These are phyloP conservation scores for Madurella mycetomatis DNA, from an alignment of 2,329 filamentous ascomycete genomes.

Conservation along the genomic window DNA sequence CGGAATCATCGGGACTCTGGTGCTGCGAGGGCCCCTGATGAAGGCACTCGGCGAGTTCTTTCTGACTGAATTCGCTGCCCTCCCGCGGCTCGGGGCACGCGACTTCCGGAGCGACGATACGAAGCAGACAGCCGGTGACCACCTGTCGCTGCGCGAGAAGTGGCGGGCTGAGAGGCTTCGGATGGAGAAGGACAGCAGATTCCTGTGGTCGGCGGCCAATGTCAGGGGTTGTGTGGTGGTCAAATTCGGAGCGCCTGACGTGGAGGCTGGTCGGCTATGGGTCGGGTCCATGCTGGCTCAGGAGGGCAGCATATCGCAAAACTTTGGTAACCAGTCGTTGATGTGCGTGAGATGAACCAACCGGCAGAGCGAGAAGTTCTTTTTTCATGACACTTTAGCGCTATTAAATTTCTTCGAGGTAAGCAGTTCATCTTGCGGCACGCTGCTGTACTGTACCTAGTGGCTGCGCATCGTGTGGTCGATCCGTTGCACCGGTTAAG, in stretches of 20 bases:
- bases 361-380: not conserved
- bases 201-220: constrained; percentile 78
- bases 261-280: constrained; percentile 80
- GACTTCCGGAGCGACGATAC: constrained; percentile 63
- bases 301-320: constrained; percentile 65
- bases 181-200: constrained; percentile 53
- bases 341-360: constrained; percentile 61
- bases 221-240: constrained; percentile 82
- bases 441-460: too few relatives aligned
- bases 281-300: constrained; percentile 67
- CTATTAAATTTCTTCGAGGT: too few relatives aligned
- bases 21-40: constrained; percentile 71
- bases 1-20: constrained; percentile 77
- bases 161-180: constrained; percentile 55
- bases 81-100: constrained; percentile 77
- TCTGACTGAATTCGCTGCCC: constrained; percentile 67
- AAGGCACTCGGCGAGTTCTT: constrained; percentile 67
- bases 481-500: too few relatives aligned
- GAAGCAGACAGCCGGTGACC: constrained; percentile 31
- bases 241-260: constrained; percentile 79
- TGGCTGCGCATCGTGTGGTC: too few relatives aligned
- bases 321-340: constrained; percentile 77
- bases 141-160: constrained; percentile 39
- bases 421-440: too few relatives aligned
- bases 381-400: too few relatives aligned